Conservation (phyloP, 2,329 filamentous ascomycete species). For the Colletotrichum coccodes region DNA sequence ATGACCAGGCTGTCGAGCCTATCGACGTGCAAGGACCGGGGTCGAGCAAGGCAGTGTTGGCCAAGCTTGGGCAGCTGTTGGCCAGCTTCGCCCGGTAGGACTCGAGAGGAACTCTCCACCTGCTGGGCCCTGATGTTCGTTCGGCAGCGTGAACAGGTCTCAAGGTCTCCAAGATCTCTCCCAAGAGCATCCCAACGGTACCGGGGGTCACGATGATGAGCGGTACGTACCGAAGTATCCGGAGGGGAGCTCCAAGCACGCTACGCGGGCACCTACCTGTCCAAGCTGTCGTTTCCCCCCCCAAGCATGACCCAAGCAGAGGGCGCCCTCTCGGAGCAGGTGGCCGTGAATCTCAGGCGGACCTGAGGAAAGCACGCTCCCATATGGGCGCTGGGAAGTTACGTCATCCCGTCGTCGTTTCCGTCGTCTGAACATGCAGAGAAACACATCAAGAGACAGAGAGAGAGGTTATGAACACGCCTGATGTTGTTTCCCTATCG, state of each 20-base stretch:
- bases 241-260: neutral
- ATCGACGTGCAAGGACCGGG: neutral
- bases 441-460: neutral
- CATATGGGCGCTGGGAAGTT: neutral
- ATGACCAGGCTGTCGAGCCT: neutral
- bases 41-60: slow-evolving; percentile 8
- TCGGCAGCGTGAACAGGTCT: neutral
- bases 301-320: neutral
- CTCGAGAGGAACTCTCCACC: neutral
- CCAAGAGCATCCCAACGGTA: no score
- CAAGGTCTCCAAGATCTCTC: neutral
- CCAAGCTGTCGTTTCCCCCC: neutral
- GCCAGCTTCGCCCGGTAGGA: neutral
- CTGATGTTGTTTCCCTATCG: neutral
- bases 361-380: neutral
- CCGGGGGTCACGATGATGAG: neutral
- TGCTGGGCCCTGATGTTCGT: neutral
- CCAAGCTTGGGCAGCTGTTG: neutral
- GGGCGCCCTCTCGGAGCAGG: neutral
- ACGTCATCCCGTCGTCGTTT: slow-evolving; percentile 9
- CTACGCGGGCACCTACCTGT: neutral
- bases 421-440: slow-evolving; percentile 3
- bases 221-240: neutral
- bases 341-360: neutral
- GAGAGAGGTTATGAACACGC: neutral